Base-by-base conservation (phyloP, 2,329 filamentous ascomycete genomes). In the Aspergillus latus region DNA sequence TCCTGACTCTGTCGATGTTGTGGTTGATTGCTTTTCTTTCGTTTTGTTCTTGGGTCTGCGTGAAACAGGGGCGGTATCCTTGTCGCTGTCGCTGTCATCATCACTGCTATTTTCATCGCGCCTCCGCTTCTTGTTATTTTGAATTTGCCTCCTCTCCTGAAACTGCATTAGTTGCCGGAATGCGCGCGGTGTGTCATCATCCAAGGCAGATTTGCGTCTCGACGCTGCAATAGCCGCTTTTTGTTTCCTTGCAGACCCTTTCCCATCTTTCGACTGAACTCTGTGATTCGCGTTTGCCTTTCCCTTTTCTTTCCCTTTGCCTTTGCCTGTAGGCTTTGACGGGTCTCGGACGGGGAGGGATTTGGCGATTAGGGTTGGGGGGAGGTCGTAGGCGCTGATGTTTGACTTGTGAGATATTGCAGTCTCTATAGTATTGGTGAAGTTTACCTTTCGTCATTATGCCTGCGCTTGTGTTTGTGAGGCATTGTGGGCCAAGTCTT, bases 141-240 rank as follows among this genome's bases (percentile, higher is more conserved):
- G 32, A 64, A 58, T 2, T 86, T 52, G 44, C 9, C 81, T 29
- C 40, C 29, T 16, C 72, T 58, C 60, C n/a, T 87, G 83, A 62
- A 86, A 84, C 34, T 89, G 85, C 89, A 97, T 94, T 60, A 97
- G 77, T 11, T 92, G 86, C 59, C 85, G 84, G 74, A 99, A 99
- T 1, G 89, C 90, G 63, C 90, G 88, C 0, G 94, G 94, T 1
- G 89, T 92, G 75, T 97, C 94, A 71, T 96, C 87, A 39, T 82
- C 73, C 36, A 59, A 50, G 34, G 59, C 62, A 78, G 30, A 71
- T 73, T 72, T 72, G 55, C 39, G 59, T 8, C 64, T 47, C 5
- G 44, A 62, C 13, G 58, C 43, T 30, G 58, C 54, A 21, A 39
- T 9, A 49, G 42, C 36, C 44, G n/a, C 29, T 50, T 52, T 66